phyloP scores from a whole-genome alignment of 306 rosid species.

The Begonia peltatifolia region DNA sequence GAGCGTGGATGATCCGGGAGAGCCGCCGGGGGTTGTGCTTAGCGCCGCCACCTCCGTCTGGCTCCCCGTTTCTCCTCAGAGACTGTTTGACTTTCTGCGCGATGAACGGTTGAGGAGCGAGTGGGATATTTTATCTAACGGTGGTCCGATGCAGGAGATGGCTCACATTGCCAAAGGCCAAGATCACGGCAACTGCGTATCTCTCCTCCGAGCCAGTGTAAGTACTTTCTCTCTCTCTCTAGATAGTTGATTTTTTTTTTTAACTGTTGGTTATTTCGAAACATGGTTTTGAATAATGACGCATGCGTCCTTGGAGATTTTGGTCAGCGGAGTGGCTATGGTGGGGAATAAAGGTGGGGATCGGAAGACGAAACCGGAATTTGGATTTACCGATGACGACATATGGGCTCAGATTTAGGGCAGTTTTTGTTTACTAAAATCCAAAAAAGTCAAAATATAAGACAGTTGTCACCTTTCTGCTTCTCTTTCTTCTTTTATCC shows the following conservation, averaged over 20 bases:
- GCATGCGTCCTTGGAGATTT: constrained; percentile 11
- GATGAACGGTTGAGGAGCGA: constrained; percentile 77
- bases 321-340: constrained; percentile 6
- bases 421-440: constrained; percentile 24
- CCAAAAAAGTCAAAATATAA: constrained; percentile 39
- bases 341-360: constrained; percentile 4
- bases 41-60: constrained; percentile 94
- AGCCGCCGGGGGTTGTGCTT: constrained; percentile 88
- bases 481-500: background rate
- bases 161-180: constrained; percentile 92
- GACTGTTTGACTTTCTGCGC: constrained; percentile 68
- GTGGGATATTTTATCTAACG: constrained; percentile 94
- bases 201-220: constrained; percentile 78
- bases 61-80: constrained; percentile 58
- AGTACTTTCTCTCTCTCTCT: background rate
- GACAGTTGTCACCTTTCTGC: constrained; percentile 25
- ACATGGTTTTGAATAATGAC: constrained; percentile 5
- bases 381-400: constrained; percentile 43
- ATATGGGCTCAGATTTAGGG: constrained; percentile 5
- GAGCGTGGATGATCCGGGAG: constrained; percentile 83
- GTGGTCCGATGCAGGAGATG: constrained; percentile 99
- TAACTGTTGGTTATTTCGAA: background rate
- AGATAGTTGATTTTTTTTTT: background rate
- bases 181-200: constrained; percentile 78
- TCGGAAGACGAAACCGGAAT: constrained; percentile 27